These are phyloP conservation scores for Suillus occidentalis DNA, from an alignment of 768 basidiomycete genomes.

Conservation along the genomic window DNA sequence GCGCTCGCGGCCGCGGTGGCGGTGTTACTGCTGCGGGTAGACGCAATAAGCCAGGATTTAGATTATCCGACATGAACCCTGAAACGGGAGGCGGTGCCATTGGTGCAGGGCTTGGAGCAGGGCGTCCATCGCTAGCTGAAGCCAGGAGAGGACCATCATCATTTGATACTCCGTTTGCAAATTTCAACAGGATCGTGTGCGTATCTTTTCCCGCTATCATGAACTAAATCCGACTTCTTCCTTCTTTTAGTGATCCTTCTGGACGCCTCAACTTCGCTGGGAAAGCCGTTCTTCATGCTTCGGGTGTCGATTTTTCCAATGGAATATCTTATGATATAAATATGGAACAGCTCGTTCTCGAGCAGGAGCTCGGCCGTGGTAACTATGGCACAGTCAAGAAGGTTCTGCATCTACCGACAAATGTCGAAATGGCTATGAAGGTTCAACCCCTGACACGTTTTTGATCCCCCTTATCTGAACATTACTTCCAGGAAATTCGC, in stretches of 20 bases:
- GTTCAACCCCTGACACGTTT: constrained; percentile 41
- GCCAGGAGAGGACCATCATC: constrained; percentile 38
- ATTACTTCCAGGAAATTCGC: constrained; percentile 80
- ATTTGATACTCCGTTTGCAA: constrained; percentile 81
- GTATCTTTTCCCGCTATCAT: constrained; percentile 31
- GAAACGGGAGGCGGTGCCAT: constrained; percentile 52
- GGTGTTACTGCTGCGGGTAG: constrained; percentile 40
- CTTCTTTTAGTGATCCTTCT: constrained; percentile 75
- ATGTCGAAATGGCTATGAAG: constrained; percentile 99
- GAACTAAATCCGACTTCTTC: constrained; percentile 6
- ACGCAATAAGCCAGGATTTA: constrained; percentile 55
- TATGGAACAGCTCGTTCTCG: constrained; percentile 87
- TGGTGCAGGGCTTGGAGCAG: constrained; percentile 70
- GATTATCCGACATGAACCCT: constrained; percentile 61
- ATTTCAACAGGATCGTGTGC: constrained; percentile 93
- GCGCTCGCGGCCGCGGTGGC: constrained; percentile 26
- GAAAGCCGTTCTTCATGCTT: constrained; percentile 89
- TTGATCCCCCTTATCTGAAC: constrained; percentile 6
- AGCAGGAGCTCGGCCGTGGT: constrained; percentile 93
- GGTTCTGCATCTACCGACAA: constrained; percentile 91
- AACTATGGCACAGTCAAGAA: constrained; percentile 98
- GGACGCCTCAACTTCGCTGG: constrained; percentile 93
- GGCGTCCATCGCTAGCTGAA: constrained; percentile 53
- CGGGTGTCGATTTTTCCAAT: constrained; percentile 86
- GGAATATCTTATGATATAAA: constrained; percentile 92